These are phyloP conservation scores for Boletus pseudopeckii DNA, from an alignment of 768 basidiomycete genomes.

Conservation along the genomic window DNA sequence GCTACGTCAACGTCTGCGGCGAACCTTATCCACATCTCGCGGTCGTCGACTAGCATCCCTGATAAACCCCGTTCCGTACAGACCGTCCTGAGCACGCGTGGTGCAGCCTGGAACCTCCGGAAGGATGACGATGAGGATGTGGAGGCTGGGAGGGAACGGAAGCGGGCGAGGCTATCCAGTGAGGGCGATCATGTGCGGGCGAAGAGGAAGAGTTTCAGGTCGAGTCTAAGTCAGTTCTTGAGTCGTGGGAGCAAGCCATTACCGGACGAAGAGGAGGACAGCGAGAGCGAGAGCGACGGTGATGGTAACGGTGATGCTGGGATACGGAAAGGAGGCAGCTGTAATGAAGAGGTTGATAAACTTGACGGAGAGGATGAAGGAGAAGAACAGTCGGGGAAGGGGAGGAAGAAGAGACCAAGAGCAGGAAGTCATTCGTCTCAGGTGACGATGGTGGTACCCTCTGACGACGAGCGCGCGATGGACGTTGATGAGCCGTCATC, in stretches of 20 bases:
- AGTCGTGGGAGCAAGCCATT: constrained; percentile 40
- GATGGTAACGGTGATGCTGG: constrained; percentile 4
- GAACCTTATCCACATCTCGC: not conserved
- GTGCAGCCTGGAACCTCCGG: constrained; percentile 47
- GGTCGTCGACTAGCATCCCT: not conserved
- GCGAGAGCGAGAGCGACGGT: constrained; percentile 5
- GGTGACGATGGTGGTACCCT: constrained; percentile 17
- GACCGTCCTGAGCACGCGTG: constrained; percentile 49
- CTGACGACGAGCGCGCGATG: constrained; percentile 27
- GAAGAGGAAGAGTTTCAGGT: constrained; percentile 40
- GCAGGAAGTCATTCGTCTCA: constrained; percentile 17
- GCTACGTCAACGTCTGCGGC: not conserved
- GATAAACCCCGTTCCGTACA: constrained; percentile 31
- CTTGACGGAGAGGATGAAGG: constrained; percentile 5
- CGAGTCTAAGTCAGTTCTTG: constrained; percentile 51
- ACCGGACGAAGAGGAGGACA: constrained; percentile 15
- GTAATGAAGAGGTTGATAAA: constrained; percentile 16
- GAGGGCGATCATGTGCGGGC: constrained; percentile 4
- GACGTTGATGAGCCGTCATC: constrained; percentile 24
- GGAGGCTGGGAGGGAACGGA: constrained; percentile 30
- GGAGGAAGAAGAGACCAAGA: constrained; percentile 7
- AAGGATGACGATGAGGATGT: constrained; percentile 10
- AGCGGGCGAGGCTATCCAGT: constrained; percentile 32
- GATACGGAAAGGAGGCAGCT: not conserved
- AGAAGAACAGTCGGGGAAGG: not conserved